A percentile compares a stretch with the other conserved stretches of the same genome.
These are phyloP conservation scores for Prunus dulcis DNA, from an alignment of 306 rosid species.

Conservation along the genomic window DNA sequence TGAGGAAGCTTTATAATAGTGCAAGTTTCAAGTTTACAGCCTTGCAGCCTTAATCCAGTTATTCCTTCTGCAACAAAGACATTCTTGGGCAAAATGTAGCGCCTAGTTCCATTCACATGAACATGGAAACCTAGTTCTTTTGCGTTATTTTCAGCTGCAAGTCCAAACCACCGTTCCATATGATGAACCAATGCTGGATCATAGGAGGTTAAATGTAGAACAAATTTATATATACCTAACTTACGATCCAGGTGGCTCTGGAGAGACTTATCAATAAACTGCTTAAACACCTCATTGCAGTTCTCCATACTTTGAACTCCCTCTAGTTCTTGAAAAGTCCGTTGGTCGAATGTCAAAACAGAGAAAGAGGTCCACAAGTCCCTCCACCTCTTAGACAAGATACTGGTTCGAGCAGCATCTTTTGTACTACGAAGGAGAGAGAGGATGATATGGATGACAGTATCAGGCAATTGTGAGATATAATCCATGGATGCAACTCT, in stretches of 20 bases:
- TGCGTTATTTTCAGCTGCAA: constrained; percentile 12
- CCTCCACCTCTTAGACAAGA: constrained; percentile 59
- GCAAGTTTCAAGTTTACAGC: neutral
- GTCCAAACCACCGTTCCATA: constrained; percentile 11
- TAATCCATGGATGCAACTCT: neutral
- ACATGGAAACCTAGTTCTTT: constrained; percentile 11
- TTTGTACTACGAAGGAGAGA: constrained; percentile 34
- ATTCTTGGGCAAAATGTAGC: neutral
- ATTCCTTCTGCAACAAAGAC: neutral
- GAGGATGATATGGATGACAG: constrained; percentile 45
- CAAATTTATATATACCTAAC: neutral
- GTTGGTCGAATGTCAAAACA: constrained; percentile 41
- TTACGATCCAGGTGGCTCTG: constrained; percentile 1
- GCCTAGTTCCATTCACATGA: neutral
- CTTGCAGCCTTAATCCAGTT: constrained; percentile 9
- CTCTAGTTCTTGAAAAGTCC: constrained; percentile 3
- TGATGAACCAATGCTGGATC: neutral
- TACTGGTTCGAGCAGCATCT: constrained; percentile 45
- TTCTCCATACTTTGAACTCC: neutral
- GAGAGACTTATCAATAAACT: constrained; percentile 9
- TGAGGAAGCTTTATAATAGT: constrained; percentile 5
- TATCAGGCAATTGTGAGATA: constrained; percentile 38
- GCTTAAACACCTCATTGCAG: neutral
- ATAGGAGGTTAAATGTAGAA: constrained; percentile 10
- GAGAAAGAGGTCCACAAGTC: constrained; percentile 43